These are phyloP conservation scores for Haplosporangium sp. DNA, from an alignment of 371 early-diverging fungal species.

Conservation along the genomic window DNA sequence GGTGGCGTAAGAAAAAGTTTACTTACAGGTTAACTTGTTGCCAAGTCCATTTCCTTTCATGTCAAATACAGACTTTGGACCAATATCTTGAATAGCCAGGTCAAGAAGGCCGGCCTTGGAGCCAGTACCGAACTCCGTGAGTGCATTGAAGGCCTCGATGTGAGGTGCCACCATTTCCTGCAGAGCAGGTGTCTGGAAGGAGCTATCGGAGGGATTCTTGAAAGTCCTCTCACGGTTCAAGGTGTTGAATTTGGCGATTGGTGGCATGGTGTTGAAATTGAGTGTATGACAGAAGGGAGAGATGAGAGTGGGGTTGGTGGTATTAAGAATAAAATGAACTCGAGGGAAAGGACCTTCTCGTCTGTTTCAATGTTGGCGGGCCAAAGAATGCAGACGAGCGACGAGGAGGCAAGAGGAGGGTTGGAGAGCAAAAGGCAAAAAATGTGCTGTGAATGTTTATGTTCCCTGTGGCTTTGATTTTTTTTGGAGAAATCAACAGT, in stretches of 20 bases:
- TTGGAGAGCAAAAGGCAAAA: no score
- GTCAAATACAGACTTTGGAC: conserved; percentile 78
- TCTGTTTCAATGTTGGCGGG: no score
- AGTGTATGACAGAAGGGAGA: conserved; percentile 8
- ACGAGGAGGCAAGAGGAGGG: no score
- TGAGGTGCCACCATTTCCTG: conserved; percentile 88
- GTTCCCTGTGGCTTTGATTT: no score
- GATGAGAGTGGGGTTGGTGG: background rate
- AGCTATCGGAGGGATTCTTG: conserved; percentile 67
- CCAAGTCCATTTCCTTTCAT: conserved; percentile 67
- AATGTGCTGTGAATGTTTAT: no score
- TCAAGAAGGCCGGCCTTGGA: conserved; percentile 76
- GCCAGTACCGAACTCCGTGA: conserved; percentile 73
- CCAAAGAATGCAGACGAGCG: no score
- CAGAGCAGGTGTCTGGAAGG: conserved; percentile 70
- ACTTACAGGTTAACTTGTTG: conserved; percentile 76
- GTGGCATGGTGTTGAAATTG: conserved; percentile 38
- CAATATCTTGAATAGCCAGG: conserved; percentile 82
- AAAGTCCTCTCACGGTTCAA: conserved; percentile 71
- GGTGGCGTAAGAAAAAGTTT: no score
- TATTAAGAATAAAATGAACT: no score
- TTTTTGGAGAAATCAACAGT: no score
- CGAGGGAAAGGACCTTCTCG: no score
- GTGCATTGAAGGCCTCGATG: conserved; percentile 92
- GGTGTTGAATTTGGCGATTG: conserved; percentile 63